Evolutionary conservation across 2,329 filamentous ascomycete genomes (phyloP).

Genomic region (Microcyclospora pomicola): DNA sequence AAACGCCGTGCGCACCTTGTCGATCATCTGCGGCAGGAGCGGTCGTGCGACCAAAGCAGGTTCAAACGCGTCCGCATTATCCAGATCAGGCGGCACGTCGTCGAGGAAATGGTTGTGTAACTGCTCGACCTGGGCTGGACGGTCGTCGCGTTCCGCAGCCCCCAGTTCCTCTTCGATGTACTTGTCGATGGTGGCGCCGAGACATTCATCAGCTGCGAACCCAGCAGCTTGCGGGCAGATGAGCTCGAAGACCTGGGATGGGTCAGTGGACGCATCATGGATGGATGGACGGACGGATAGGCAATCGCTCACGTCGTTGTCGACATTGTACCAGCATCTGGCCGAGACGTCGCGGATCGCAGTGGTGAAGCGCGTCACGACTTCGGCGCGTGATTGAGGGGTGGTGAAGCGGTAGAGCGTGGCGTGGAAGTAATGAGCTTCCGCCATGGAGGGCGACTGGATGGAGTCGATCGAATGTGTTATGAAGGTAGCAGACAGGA

Average conservation of each 20-base stretch:
- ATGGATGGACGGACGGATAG: not conserved
- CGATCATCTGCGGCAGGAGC: not conserved
- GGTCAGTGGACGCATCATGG: not conserved
- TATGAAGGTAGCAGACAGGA: not conserved
- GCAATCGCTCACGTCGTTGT: slow-evolving; percentile 5
- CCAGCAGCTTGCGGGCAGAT: slow-evolving; percentile 7
- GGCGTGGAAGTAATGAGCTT: slow-evolving; percentile 15
- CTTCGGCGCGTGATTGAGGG: slow-evolving; percentile 5
- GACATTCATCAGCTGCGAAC: slow-evolving; percentile 8
- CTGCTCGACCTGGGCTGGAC: slow-evolving; percentile 7
- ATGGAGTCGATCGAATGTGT: not conserved
- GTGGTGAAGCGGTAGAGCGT: slow-evolving; percentile 15
- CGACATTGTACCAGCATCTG: slow-evolving; percentile 9
- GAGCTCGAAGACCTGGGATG: slow-evolving; percentile 8
- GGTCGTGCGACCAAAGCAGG: not conserved
- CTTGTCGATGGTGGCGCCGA: slow-evolving; percentile 5
- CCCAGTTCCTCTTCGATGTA: slow-evolving; percentile 10
- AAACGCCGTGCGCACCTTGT: slow-evolving; percentile 5
- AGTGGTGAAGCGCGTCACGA: slow-evolving; percentile 11
- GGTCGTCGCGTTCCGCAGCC: slow-evolving; percentile 7
- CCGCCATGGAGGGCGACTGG: slow-evolving; percentile 8
- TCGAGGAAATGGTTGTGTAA: slow-evolving; percentile 13
- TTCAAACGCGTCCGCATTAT: slow-evolving; percentile 2
- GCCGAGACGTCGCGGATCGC: slow-evolving; percentile 9
- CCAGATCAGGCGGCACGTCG: slow-evolving; percentile 5